Evolutionary conservation across 1,284 basidiomycete genomes (phyloP).

Genomic region (Rhodotorula sp.): DNA sequence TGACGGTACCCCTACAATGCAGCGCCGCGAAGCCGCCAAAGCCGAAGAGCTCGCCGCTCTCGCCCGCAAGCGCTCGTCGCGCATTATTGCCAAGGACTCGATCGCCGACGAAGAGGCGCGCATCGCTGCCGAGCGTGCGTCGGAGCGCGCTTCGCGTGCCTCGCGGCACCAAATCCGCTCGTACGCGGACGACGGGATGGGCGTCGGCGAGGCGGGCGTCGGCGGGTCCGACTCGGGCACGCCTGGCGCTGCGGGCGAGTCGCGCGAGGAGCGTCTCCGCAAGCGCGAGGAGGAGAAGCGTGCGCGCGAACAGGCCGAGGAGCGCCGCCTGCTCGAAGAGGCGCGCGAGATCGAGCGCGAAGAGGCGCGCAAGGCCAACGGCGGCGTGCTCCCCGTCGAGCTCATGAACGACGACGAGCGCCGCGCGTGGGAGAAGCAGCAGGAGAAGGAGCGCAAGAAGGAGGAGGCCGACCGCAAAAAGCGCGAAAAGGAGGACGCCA

Average conservation of each 20-base stretch:
- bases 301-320: conserved; percentile 49
- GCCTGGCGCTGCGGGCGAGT: conserved; percentile 47
- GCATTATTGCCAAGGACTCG: conserved; percentile 63
- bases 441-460: conserved; percentile 43
- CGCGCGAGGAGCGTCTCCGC: conserved; percentile 53
- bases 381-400: conserved; percentile 26
- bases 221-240: conserved; percentile 4
- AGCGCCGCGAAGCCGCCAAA: conserved; percentile 10
- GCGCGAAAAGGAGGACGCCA: conserved; percentile 61
- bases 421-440: conserved; percentile 24
- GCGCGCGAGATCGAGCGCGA: conserved; percentile 25
- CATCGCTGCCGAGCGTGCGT: conserved; percentile 54
- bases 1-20: conserved; percentile 14
- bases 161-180: not conserved
- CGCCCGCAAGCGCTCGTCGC: conserved; percentile 78
- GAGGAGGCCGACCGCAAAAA: conserved; percentile 32
- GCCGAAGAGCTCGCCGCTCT: not conserved
- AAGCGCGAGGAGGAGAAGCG: conserved; percentile 52
- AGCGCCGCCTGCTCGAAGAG: conserved; percentile 45
- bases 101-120: conserved; percentile 64
- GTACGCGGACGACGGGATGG: conserved; percentile 55
- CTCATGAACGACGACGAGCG: conserved; percentile 36
- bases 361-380: conserved; percentile 23
- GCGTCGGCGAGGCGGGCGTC: not conserved
- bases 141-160: not conserved